A percentile compares a stretch with the other conserved stretches of the same genome.
These are phyloP conservation scores for Venturiaceae sp. DNA, from an alignment of 2,329 filamentous ascomycete genomes.

Conservation along the genomic window DNA sequence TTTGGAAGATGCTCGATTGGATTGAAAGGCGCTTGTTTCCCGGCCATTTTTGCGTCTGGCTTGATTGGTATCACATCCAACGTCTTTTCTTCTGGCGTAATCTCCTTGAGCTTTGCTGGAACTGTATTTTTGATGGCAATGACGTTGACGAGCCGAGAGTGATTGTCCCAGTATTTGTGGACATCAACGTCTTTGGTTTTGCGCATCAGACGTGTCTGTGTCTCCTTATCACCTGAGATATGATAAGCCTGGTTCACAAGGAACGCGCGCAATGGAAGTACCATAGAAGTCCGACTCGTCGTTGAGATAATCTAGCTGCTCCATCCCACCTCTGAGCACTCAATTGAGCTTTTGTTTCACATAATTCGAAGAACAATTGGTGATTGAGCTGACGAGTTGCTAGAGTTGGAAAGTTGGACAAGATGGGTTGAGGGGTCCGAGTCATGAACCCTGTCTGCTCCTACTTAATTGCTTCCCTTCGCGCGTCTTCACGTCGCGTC, in stretches of 20 bases:
- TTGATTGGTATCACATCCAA: neutral
- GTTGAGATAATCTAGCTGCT: constrained; percentile 20
- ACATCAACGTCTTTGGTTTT: constrained; percentile 13
- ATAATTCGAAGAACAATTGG: neutral
- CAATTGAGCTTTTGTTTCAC: neutral
- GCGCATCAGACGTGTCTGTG: constrained; percentile 2
- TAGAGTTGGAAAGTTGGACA: no score
- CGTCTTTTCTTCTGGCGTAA: neutral
- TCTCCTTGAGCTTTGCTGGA: neutral
- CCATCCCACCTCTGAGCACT: neutral
- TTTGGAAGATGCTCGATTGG: constrained; percentile 42
- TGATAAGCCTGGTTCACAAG: constrained; percentile 4
- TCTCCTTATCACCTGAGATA: constrained; percentile 10
- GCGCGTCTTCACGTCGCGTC: neutral
- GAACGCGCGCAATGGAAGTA: constrained; percentile 13
- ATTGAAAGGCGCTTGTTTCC: constrained; percentile 40
- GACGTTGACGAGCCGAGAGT: constrained; percentile 15
- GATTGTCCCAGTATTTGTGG: constrained; percentile 14
- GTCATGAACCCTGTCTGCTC: no score
- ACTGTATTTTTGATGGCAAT: constrained; percentile 7
- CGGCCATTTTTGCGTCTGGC: neutral
- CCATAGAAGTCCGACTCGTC: constrained; percentile 37
- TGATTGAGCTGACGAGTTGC: neutral
- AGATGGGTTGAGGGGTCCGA: no score
- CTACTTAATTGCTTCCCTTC: neutral